Conservation (phyloP, 1,284 basidiomycete genomes). For the Naganishia cerealis region DNA sequence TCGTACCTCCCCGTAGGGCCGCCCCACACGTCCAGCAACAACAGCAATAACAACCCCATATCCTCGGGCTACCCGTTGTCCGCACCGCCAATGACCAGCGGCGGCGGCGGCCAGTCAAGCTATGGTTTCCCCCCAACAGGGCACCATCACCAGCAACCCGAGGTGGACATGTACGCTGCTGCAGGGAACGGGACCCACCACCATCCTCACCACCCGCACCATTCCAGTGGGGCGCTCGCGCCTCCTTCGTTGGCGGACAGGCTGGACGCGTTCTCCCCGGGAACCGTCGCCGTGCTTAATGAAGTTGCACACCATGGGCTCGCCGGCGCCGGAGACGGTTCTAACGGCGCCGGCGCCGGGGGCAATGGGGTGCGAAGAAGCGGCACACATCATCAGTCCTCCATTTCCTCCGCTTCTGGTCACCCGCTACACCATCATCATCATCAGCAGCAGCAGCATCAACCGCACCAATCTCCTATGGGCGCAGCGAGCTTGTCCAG, state of each 20-base stretch:
- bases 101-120: neutral
- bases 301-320: constrained; percentile 29
- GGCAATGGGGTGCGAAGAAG: neutral
- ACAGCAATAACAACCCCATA: neutral
- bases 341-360: neutral
- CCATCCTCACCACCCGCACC: neutral
- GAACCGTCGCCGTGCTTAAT: constrained; percentile 26
- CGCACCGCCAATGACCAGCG: constrained; percentile 1
- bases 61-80: constrained; percentile 17
- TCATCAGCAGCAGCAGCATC: constrained; percentile 21
- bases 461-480: constrained; percentile 17
- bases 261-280: constrained; percentile 30
- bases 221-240: neutral
- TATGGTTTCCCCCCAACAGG: neutral
- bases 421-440: constrained; percentile 5
- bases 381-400: neutral
- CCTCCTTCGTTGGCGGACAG: constrained; percentile 8
- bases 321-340: neutral
- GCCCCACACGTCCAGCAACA: constrained; percentile 34
- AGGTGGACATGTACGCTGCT: neutral
- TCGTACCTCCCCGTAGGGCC: constrained; percentile 40
- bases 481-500: constrained; percentile 19
- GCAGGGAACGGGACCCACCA: neutral
- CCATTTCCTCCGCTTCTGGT: neutral
- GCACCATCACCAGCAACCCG: neutral